Evolutionary conservation across 805 yeast genomes (phyloP).

Genomic region (Saccharomycopsis sp.): DNA sequence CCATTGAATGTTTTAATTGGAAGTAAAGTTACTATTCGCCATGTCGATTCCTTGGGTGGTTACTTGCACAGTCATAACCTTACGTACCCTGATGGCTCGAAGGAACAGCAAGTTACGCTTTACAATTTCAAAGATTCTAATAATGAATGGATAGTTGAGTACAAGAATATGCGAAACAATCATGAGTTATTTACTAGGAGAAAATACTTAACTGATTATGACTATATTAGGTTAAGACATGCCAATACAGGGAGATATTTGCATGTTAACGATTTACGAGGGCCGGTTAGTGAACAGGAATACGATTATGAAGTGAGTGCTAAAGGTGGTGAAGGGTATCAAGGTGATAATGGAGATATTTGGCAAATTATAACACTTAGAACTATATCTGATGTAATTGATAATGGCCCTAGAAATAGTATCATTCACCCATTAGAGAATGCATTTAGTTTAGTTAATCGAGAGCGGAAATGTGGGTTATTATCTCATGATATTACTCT

Average conservation of each 20-base stretch:
- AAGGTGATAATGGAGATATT: conserved; percentile 62
- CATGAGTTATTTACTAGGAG: conserved; percentile 34
- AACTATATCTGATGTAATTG: conserved; percentile 31
- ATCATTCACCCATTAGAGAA: conserved; percentile 50
- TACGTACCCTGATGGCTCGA: conserved; percentile 56
- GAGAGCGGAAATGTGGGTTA: conserved; percentile 60
- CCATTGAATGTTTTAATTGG: conserved; percentile 37
- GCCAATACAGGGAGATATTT: conserved; percentile 57
- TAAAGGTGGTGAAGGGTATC: conserved; percentile 50
- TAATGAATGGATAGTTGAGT: conserved; percentile 73
- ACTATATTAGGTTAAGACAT: conserved; percentile 63
- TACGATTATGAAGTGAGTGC: conserved; percentile 80
- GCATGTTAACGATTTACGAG: conserved; percentile 58
- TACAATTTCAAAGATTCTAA: conserved; percentile 52
- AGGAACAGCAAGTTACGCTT: conserved; percentile 75
- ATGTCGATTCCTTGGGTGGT: conserved; percentile 53
- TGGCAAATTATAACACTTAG: conserved; percentile 54
- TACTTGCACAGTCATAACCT: conserved; percentile 75
- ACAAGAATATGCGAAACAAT: conserved; percentile 26
- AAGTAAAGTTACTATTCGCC: conserved; percentile 32
- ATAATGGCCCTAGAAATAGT: conserved; percentile 27
- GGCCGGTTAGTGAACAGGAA: conserved; percentile 88
- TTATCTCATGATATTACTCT: conserved; percentile 66
- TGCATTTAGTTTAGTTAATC: conserved; percentile 63
- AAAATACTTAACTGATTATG: conserved; percentile 43